Evolutionary conservation across 306 rosid genomes (phyloP), one percentile per base, ranked within the genome.

Genomic region (Rosa lucieae): DNA sequence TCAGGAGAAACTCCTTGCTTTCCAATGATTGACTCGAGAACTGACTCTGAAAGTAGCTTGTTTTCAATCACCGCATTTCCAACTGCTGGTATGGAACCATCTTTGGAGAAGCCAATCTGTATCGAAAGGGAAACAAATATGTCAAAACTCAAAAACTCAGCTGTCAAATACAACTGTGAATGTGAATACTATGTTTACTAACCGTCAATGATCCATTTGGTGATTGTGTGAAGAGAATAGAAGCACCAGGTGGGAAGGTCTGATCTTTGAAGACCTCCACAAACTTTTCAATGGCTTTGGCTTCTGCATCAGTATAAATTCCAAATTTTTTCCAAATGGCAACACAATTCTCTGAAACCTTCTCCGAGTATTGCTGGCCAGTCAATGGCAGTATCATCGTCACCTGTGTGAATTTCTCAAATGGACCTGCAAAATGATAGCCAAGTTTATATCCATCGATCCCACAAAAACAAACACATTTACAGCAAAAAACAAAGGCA

Each of bases 1-100:
- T 14, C 91, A 10, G 98, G 98, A 47, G 97, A 89, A 72, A 92
- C 98, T 5, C 97, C 94, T 75, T 85, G 65, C 84, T 89, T 86
- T 0, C 98, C 94, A 1, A 94, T 63, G 74, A 94, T 92, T 0
- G 97, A 89, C 82, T 89, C 97, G 10, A 92, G 26, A 4, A 94
- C 82, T 1, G 97, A 87, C 79, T 88, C 97, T 12, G 88, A 82
- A 15, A 94, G 84, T 37, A 87, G 58, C 23, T 86, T 92, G 78
- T 86, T 94, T 10, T 90, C 87, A 21, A 94, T 85, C 32, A 76
- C 85, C 7, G 44, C 83, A 6, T 67, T 48, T 43, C 78, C 85
- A 9, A 52, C 52, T 76, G 85, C 86, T 0, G 97, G 90, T 5
- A 91, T 32, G 71, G 83, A 67, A 7, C 77, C 89, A 85, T 90